These are phyloP conservation scores for Suillus discolor DNA, from an alignment of 768 basidiomycete species.

Conservation along the genomic window DNA sequence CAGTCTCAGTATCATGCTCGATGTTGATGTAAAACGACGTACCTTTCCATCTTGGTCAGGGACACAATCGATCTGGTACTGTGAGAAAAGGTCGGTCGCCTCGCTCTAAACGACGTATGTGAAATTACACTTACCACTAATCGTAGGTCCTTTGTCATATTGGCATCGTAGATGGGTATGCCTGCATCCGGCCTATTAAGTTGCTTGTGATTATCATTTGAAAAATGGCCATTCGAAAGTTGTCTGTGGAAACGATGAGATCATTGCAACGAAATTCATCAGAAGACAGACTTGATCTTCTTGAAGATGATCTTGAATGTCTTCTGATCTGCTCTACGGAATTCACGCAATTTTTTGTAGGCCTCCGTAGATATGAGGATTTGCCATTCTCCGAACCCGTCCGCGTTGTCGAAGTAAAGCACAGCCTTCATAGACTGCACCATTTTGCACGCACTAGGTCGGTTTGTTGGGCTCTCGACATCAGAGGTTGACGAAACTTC, in stretches of 20 bases:
- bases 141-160: conserved; percentile 56
- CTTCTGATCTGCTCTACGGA: conserved; percentile 45
- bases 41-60: conserved; percentile 39
- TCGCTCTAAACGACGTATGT: background rate
- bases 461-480: no score
- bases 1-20: background rate
- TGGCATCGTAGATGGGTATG: conserved; percentile 69
- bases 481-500: background rate
- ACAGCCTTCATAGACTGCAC: no score
- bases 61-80: conserved; percentile 55
- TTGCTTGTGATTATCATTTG: conserved; percentile 65
- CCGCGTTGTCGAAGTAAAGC: no score
- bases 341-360: conserved; percentile 49
- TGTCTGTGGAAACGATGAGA: conserved; percentile 43
- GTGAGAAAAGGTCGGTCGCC: conserved; percentile 4
- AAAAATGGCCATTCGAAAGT: conserved; percentile 70
- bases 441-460: no score
- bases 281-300: conserved; percentile 60
- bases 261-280: background rate
- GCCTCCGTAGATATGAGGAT: conserved; percentile 58
- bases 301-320: conserved; percentile 59
- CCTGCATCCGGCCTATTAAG: conserved; percentile 46
- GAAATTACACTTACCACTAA: conserved; percentile 44
- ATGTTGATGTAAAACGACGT: conserved; percentile 9
- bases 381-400: conserved; percentile 66